These are phyloP conservation scores for Rubia balearica DNA, from an alignment of 305 asterid genomes.

Conservation along the genomic window DNA sequence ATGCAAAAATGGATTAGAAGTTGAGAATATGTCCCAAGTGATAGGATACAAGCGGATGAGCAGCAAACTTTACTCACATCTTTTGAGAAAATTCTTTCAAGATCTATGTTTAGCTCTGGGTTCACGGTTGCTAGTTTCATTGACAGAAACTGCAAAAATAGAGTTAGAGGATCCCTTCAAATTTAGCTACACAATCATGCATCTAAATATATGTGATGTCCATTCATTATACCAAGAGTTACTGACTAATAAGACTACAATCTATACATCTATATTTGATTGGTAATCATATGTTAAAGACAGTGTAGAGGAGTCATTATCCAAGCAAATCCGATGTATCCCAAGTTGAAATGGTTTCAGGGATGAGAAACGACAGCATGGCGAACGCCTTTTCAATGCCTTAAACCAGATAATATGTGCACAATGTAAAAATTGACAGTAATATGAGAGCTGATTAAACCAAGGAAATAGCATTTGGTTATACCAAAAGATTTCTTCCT, in stretches of 20 bases:
- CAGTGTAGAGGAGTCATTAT: background rate
- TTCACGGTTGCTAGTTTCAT: conserved; percentile 93
- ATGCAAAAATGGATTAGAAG: background rate
- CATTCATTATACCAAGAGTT: background rate
- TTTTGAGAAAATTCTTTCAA: conserved; percentile 66
- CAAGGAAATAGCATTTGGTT: background rate
- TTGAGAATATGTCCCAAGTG: background rate
- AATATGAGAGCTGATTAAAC: background rate
- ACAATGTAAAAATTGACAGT: background rate
- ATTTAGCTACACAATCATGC: background rate
- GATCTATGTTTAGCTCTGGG: conserved; percentile 65
- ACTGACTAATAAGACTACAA: background rate
- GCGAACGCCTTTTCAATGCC: background rate
- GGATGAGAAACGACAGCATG: background rate
- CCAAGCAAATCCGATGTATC: background rate
- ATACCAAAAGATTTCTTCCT: background rate
- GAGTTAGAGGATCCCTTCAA: conserved; percentile 12
- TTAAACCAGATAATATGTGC: background rate
- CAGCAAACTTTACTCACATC: conserved; percentile 40
- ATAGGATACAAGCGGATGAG: background rate
- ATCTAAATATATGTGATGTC: background rate
- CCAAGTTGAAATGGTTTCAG: no score
- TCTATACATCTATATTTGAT: background rate
- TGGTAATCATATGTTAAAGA: background rate
- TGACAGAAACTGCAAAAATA: conserved; percentile 65